Base-by-base conservation (phyloP, 1,284 basidiomycete species). In the Naganishia sp. region DNA sequence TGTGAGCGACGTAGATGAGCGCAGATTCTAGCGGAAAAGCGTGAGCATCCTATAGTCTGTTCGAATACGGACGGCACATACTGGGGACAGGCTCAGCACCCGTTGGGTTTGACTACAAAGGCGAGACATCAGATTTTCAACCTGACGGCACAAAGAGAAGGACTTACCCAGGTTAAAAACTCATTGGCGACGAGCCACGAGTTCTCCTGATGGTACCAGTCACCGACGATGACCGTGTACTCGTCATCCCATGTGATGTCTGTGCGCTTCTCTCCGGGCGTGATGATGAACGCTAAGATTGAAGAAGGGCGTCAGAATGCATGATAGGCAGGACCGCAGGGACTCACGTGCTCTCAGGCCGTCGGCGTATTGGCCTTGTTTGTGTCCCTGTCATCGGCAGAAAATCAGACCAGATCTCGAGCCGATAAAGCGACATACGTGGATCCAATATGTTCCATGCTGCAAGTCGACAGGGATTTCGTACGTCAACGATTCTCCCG, bases 61-160 rank as follows among this genome's bases (percentile, higher is more conserved):
- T 46, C 39, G 31, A 18, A 13, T 5, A 18, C 43, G 11, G 46
- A 36, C 13, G 39, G 15, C 39, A 64, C 82, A 64, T 69, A 88
- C 90, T 82, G 33, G 92, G 93, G 16, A 95, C 84, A 46, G 93
- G 92, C 77, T 96, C 93, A 0, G 88, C 88, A 52, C 94, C 94
- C 28, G 85, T 85, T 0, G 92, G 91, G 76, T 94, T 89, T 16
- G 68, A 72, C 68, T 63, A 44, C 28, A 43, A 10, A 6, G 18
- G 21, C 6, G 13, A 7, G 3, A 21, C 18, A 10, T 28, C 23
- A 15, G 23, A 31, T 42, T 11, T 3, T 6, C 16, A 21, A 9
- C 18, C 5, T 21, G n/a, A 21, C 2, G 16, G 7, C 18, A 6
- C n/a, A 3, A 1, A n/a, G 18, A n/a, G 28, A 6, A 15, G 15